These are phyloP conservation scores for Tolypocladium amazonense DNA, from an alignment of 2,329 filamentous ascomycete genomes.

Conservation along the genomic window DNA sequence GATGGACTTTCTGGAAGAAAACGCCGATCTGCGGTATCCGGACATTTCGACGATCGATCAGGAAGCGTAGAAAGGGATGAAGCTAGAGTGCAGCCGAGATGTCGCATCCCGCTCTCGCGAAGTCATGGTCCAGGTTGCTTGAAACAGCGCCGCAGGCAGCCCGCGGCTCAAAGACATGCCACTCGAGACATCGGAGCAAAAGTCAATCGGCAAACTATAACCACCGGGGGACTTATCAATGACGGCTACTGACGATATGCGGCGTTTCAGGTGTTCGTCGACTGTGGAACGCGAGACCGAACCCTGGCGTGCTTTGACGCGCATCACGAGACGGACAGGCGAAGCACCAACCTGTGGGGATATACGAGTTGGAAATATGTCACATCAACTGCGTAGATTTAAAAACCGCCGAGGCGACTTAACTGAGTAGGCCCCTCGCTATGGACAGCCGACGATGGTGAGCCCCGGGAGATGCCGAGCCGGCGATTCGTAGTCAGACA, in stretches of 20 bases:
- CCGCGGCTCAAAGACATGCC: not conserved
- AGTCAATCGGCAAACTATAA: not conserved
- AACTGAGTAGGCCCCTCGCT: not conserved
- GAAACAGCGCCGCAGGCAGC: not conserved
- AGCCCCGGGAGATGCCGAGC: not conserved
- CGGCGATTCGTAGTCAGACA: not conserved
- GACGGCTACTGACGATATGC: not conserved
- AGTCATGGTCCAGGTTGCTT: not conserved
- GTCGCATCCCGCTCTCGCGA: not conserved
- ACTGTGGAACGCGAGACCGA: not conserved
- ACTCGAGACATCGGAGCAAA: not conserved
- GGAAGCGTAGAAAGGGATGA: not conserved
- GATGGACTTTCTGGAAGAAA: slow-evolving; percentile 85
- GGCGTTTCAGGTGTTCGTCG: not conserved
- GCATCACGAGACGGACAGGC: not conserved
- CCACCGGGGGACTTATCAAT: not conserved
- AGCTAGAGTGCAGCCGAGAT: not conserved
- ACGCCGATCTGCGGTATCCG: slow-evolving; percentile 84
- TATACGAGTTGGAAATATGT: not conserved
- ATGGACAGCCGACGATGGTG: not conserved
- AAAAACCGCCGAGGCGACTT: not conserved
- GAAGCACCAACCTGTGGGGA: not conserved
- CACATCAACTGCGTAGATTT: not conserved
- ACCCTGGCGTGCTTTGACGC: not conserved
- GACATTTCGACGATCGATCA: slow-evolving; percentile 39